These are phyloP conservation scores for Alternaria triticina DNA, from an alignment of 2,329 filamentous ascomycete species.

Conservation along the genomic window DNA sequence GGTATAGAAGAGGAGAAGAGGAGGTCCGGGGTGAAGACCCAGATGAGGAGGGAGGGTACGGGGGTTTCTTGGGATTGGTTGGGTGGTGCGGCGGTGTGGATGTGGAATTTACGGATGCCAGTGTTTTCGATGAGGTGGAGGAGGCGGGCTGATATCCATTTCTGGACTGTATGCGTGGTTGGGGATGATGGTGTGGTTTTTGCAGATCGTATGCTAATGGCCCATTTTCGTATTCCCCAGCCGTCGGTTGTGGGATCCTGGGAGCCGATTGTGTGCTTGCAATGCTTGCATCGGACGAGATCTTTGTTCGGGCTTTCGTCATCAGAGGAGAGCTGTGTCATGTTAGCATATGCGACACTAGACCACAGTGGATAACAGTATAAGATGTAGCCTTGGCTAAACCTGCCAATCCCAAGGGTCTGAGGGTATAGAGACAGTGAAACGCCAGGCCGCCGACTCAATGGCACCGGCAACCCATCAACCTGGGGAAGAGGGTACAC, in stretches of 20 bases:
- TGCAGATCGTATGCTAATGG: conserved; percentile 41
- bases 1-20: conserved; percentile 59
- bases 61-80: background rate
- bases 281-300: conserved; percentile 48
- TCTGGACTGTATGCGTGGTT: conserved; percentile 33
- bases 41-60: conserved; percentile 52
- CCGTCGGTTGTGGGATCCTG: conserved; percentile 54
- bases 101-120: conserved; percentile 63
- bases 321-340: conserved; percentile 8
- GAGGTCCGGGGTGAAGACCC: conserved; percentile 67
- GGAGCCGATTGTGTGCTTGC: conserved; percentile 45
- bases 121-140: conserved; percentile 63
- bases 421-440: conserved; percentile 40
- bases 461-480: conserved; percentile 37
- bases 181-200: conserved; percentile 4
- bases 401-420: conserved; percentile 43
- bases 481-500: conserved; percentile 38
- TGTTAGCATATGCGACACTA: conserved; percentile 14
- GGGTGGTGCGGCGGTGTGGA: conserved; percentile 45
- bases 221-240: conserved; percentile 59
- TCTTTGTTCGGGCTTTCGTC: conserved; percentile 6
- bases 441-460: conserved; percentile 40
- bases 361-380: background rate
- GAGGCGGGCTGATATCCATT: conserved; percentile 63
- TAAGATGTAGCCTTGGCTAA: conserved; percentile 41